Evolutionary conservation across 441 rosid genomes (phyloP).

Genomic region (Aleurites moluccanus): DNA sequence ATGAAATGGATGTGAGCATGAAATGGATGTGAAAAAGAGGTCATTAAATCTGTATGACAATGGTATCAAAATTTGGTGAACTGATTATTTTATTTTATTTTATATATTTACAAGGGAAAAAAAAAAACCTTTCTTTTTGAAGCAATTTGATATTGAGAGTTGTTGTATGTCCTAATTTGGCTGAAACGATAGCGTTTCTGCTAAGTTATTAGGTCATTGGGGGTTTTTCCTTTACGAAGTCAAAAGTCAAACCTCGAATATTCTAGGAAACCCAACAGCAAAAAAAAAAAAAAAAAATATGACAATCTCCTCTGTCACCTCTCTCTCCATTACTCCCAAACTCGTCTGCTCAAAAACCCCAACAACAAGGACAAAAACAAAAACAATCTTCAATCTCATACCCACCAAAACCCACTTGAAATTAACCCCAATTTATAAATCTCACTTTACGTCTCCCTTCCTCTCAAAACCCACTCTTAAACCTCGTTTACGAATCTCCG

Average conservation of each 20-base stretch:
- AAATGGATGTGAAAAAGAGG: too few relatives aligned
- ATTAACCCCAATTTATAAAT: conserved; percentile 24
- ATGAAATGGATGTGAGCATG: too few relatives aligned
- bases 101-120: too few relatives aligned
- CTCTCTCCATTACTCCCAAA: conserved; percentile 26
- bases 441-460: conserved; percentile 30
- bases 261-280: conserved; percentile 8
- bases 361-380: background rate
- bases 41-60: too few relatives aligned
- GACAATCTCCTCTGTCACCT: conserved; percentile 33
- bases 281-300: conserved; percentile 26
- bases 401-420: conserved; percentile 19
- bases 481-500: conserved; percentile 23
- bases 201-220: too few relatives aligned
- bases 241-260: background rate
- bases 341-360: conserved; percentile 18
- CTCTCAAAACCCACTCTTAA: conserved; percentile 13
- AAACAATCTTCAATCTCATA: conserved; percentile 8
- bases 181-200: too few relatives aligned
- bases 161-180: too few relatives aligned
- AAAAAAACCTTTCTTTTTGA: too few relatives aligned
- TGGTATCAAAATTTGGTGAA: too few relatives aligned
- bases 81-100: too few relatives aligned
- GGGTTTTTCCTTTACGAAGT: too few relatives aligned
- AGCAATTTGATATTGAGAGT: too few relatives aligned